phyloP scores from a whole-genome alignment of 1,139 yeast genomes.

The Lodderomyces oxycetoniae region DNA sequence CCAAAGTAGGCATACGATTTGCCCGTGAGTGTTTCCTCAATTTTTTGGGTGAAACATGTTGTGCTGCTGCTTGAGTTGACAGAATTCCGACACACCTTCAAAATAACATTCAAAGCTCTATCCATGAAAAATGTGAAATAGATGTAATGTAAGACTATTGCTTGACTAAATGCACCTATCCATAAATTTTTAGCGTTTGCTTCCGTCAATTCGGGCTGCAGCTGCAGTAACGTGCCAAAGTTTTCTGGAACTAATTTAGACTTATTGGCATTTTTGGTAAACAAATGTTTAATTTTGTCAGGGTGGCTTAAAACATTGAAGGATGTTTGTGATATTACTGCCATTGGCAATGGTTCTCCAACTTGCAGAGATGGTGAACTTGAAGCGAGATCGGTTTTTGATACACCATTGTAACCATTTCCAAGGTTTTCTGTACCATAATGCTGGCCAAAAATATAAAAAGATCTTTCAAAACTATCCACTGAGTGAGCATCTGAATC shows the following conservation, averaged over 20 bases:
- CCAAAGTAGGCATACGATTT: conserved; percentile 37
- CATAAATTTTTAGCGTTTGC: conserved; percentile 19
- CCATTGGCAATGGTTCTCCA: conserved; percentile 16
- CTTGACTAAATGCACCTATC: conserved; percentile 27
- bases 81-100: conserved; percentile 18
- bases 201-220: conserved; percentile 11
- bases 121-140: conserved; percentile 37
- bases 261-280: conserved; percentile 1
- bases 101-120: conserved; percentile 31
- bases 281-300: conserved; percentile 2
- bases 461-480: conserved; percentile 9
- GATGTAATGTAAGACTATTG: conserved; percentile 22
- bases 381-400: neutral
- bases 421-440: no score
- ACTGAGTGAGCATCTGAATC: conserved; percentile 9
- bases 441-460: conserved; percentile 8
- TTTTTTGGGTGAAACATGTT: conserved; percentile 27
- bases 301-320: conserved; percentile 8
- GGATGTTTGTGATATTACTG: conserved; percentile 6
- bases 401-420: conserved; percentile 1
- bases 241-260: neutral
- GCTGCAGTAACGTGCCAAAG: conserved; percentile 2
- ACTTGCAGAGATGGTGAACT: neutral
- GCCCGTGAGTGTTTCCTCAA: conserved; percentile 26
- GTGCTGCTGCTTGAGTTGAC: conserved; percentile 12